Evolutionary conservation across 2,329 filamentous ascomycete genomes (phyloP), one percentile per base, ranked within the genome.

Genomic region (Trichoderma polysporum): DNA sequence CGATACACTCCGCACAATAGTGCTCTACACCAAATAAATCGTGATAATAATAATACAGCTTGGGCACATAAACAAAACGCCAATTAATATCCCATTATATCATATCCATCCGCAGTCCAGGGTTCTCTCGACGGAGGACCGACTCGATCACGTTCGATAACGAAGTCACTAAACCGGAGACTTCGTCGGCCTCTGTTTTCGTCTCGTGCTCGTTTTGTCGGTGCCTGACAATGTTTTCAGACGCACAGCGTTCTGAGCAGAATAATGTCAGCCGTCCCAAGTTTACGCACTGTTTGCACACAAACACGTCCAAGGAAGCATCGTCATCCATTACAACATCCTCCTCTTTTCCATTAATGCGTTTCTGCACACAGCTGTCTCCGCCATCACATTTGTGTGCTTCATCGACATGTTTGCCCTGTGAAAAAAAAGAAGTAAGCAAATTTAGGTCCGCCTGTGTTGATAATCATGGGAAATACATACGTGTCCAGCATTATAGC

Each of bases 211-310:
- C 74, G 13, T 54, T 66, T 12, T 78, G 76, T 22, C 80, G 74
- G 70, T 84, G 82, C 27, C 66, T 66, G 12, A 77, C 75, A 39
- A 84, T 77, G 68, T 83, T 81, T 13, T 69, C 71, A 27, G 71
- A 72, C n/a, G 80, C 81, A 70, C 82, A 84, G 35, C 74, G 71
- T 31, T 75, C 70, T 8, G 80, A 81, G 71, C 82, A 84, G 69
- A 80, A 84, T 6, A 79, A 57, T 0, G 78, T 77, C 27, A 76
- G 72, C n/a, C 74, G 72, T 65, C 77, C 77, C 57, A 79, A 69
- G 5, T 71, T 74, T 0, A 83, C 69, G 61, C 82, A 84, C 61
- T 80, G 78, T 58, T 75, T 77, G 70, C 82, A 84, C 22, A 78
- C 76, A 9, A 81, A 77, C 2, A 78, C 70, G 3, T 70, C 67